phyloP scores from a whole-genome alignment of 495 filamentous ascomycete species.

The Hypoxylon crocopeplum region DNA sequence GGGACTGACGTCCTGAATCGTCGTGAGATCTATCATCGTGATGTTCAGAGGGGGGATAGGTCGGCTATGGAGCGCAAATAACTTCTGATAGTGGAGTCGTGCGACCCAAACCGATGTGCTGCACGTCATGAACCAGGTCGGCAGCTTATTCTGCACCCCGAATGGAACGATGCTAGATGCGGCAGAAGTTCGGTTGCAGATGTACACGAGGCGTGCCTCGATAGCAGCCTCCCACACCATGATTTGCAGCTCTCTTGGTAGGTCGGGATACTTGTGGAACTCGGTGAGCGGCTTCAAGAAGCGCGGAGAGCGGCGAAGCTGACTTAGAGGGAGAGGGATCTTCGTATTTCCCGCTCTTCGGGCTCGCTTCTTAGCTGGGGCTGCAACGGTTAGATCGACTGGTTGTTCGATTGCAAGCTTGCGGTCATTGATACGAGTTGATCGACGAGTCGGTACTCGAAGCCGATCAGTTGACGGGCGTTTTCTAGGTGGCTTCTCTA shows the following conservation, averaged over 20 bases:
- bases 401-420: not conserved
- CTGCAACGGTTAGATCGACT: not conserved
- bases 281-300: slow-evolving; percentile 34
- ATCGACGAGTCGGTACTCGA: slow-evolving; percentile 5
- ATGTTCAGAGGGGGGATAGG: too few species aligned
- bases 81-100: slow-evolving; percentile 15
- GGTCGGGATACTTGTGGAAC: slow-evolving; percentile 29
- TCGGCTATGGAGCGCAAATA: slow-evolving; percentile 25
- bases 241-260: slow-evolving; percentile 36
- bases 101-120: slow-evolving; percentile 24
- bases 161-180: not conserved
- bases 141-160: slow-evolving; percentile 24
- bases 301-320: slow-evolving; percentile 33
- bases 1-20: slow-evolving; percentile 27
- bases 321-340: not conserved
- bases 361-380: not conserved
- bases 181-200: slow-evolving; percentile 33
- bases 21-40: not conserved
- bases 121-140: slow-evolving; percentile 38
- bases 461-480: slow-evolving; percentile 15
- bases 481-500: not conserved
- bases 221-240: slow-evolving; percentile 42
- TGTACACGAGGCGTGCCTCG: slow-evolving; percentile 33
- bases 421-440: slow-evolving; percentile 1
- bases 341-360: not conserved